Conservation (phyloP, 2,329 filamentous ascomycete species). For the Fusarium armeniacum region DNA sequence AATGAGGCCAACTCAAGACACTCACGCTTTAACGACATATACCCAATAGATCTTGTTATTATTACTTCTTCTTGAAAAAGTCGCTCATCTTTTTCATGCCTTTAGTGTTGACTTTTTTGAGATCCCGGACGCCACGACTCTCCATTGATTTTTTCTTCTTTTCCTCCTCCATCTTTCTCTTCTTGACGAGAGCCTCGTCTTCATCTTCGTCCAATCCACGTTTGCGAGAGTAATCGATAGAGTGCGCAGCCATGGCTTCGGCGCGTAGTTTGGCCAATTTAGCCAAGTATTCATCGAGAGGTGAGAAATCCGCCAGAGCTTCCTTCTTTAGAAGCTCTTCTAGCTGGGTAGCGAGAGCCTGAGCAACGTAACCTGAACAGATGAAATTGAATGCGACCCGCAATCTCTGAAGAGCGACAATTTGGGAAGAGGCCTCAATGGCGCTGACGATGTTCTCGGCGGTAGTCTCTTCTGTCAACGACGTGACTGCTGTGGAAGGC, state of each 20-base stretch:
- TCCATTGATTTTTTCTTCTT: conserved; percentile 83
- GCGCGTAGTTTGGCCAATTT: conserved; percentile 76
- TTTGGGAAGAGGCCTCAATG: conserved; percentile 62
- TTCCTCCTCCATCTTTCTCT: conserved; percentile 87
- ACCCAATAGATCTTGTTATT: conserved; percentile 48
- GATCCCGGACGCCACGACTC: conserved; percentile 80
- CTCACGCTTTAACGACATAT: conserved; percentile 48
- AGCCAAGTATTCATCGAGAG: conserved; percentile 78
- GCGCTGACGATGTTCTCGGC: conserved; percentile 57
- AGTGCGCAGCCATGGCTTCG: conserved; percentile 78
- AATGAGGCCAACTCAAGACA: conserved; percentile 37
- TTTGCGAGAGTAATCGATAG: conserved; percentile 80
- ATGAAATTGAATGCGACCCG: conserved; percentile 76
- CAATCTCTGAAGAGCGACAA: conserved; percentile 73
- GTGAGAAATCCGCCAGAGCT: conserved; percentile 72
- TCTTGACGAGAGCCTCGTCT: conserved; percentile 77
- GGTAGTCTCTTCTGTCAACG: conserved; percentile 55
- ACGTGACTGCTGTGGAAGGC: conserved; percentile 62
- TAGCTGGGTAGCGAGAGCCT: conserved; percentile 60
- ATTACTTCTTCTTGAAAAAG: conserved; percentile 83
- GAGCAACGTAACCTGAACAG: conserved; percentile 70
- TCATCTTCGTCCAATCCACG: conserved; percentile 76
- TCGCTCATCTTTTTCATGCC: conserved; percentile 98
- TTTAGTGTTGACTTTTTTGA: conserved; percentile 90
- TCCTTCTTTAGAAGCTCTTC: conserved; percentile 57